A percentile compares a stretch with the other conserved stretches of the same genome.
phyloP scores from a whole-genome alignment of 441 rosid species.

The Gossypium laxum region DNA sequence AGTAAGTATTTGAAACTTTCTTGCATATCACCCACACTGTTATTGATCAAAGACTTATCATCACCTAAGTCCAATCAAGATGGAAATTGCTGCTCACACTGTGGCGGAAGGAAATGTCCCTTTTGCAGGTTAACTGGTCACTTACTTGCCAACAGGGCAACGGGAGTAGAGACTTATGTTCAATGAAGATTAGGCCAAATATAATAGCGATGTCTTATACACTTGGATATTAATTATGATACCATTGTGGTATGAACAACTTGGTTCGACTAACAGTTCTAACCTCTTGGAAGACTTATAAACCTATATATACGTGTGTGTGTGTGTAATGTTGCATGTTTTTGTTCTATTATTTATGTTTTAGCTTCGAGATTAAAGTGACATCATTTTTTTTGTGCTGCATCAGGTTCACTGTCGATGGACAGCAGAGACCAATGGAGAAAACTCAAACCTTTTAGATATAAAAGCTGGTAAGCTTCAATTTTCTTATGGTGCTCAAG shows the following conservation, averaged over 20 bases:
- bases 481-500: constrained; percentile 10
- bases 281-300: background rate
- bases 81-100: background rate
- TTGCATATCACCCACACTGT: no score
- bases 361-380: background rate
- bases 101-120: background rate
- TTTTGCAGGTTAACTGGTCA: background rate
- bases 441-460: constrained; percentile 46
- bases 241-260: background rate
- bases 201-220: background rate
- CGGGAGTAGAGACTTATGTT: background rate
- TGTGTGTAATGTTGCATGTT: background rate
- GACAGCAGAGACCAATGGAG: constrained; percentile 56
- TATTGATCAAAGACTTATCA: no score
- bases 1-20: constrained; percentile 28
- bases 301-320: background rate
- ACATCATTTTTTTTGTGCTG: constrained; percentile 16
- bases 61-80: background rate
- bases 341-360: background rate
- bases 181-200: background rate
- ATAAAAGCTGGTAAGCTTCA: constrained; percentile 71
- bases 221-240: background rate
- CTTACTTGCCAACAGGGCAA: background rate
- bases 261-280: background rate
- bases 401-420: constrained; percentile 82